Base-by-base conservation (phyloP, 192 early-diverging fungal species). In the Gigaspora rosea region DNA sequence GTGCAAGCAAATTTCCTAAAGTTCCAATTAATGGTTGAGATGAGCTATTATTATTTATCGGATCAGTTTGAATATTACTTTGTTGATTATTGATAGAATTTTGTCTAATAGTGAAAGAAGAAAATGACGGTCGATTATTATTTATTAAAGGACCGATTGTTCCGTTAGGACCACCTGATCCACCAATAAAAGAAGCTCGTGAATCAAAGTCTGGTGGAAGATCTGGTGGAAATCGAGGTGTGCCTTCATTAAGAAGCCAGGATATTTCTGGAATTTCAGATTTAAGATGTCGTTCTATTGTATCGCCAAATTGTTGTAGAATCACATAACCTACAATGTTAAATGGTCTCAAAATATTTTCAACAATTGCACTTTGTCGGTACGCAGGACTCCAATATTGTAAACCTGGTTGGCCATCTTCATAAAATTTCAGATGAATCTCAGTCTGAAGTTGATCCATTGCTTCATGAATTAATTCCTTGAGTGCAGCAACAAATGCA, bases 271-370 rank as follows among this genome's bases (percentile, higher is more conserved):
- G 61, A 63, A 63, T 63, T 35, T 63, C 61, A 8, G 61, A 63
- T 63, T 70, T 51, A 70, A 70, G 22, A 50, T 70, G 49, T n/a
- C 49, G 47, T 13, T 51, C 67, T 15, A 70, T 70, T 27, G 41
- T 46, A 47, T 70, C 67, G 6, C 67, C 67, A 47, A 70, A 70
- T 8, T 70, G 41, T 15, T 51, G 47, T 27, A 70, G 20, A 15
- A 70, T 70, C n/a, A 70, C 47, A 50, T n/a, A 70, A 8, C 67
- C 67, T 47, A 70, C 47, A 33, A 70, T 51, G 27, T 51, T 47
- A 50, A 70, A 70, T 51, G 67, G 67, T 51, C 20, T 27, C 47
- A 70, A 47, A 51, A 70, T 70, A n/a, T 41, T 41, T 50, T 33
- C 41, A 47, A 70, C 47, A 33, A 63, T 35, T 12, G 27, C 32